Evolutionary conservation across 345 rosid species (phyloP), one percentile per base, ranked within the genome.

Genomic region (Clausena lansium): DNA sequence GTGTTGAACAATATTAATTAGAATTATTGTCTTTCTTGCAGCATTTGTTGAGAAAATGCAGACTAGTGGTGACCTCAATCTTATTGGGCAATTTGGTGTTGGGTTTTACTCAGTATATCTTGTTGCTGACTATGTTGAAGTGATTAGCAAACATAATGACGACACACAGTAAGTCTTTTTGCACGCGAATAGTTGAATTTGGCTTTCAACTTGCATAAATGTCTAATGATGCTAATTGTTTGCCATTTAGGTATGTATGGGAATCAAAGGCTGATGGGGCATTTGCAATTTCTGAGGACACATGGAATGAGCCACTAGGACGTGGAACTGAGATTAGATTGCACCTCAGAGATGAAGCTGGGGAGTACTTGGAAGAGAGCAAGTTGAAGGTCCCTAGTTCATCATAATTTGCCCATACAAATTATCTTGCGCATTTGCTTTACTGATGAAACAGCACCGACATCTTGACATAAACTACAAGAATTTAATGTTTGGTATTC

Each of bases 41-140:
- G 98, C 99, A 73, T 94, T 96, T 78, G 99, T 94, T 83, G 99
- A 96, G 90, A 96, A 94, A 81, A 91, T 96, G 98, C 97, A 96
- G 90, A 84, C 93, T 41, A 88, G 98, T 55, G 99, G 97, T 41
- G 99, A 94, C 81, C 87, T 96, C 39, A 96, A 96, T 83, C 94
- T 96, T 79, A 96, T 96, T 86, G 99, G 99, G 70, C 98, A 96
- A 71, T 96, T 96, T 86, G 99, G 99, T 71, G 99, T 96, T 84
- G 99, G 99, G 73, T 96, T 96, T 85, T 96, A 96, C 79, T 96
- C 99, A 25, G 99, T 93, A 1, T 96, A 96, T 84, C 97, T 96
- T 28, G 97, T 94, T 39, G 97, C 99, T 82, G 99, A 96, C 86
- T 92, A 92, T 55, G 97, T 96, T 52, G 99, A 96, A 90, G 99